These are phyloP conservation scores for Saccharomyces hybrid DNA, from an alignment of 1,139 yeast species.

Conservation along the genomic window DNA sequence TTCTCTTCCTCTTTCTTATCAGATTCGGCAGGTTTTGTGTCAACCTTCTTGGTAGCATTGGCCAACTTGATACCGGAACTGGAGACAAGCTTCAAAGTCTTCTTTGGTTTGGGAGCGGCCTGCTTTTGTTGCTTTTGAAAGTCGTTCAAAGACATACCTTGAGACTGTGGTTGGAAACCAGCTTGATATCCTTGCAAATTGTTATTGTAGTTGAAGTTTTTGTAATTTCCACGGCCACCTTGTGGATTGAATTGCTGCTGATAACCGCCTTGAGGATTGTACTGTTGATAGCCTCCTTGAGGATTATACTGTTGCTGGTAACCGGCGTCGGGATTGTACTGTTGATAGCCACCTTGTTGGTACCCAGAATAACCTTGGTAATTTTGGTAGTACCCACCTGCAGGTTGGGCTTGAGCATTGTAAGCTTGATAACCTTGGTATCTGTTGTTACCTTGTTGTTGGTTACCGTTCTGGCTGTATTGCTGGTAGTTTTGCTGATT, in stretches of 20 bases:
- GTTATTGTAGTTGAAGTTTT: slow-evolving; percentile 17
- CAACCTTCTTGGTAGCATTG: slow-evolving; percentile 44
- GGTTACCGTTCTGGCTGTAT: slow-evolving; percentile 28
- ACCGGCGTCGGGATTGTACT: slow-evolving; percentile 18
- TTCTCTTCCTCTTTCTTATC: slow-evolving; percentile 18
- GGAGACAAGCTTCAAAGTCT: slow-evolving; percentile 56
- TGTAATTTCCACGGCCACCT: slow-evolving; percentile 14
- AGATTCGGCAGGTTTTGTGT: slow-evolving; percentile 29
- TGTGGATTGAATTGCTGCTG: slow-evolving; percentile 18
- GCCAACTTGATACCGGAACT: slow-evolving; percentile 64
- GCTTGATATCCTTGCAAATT: slow-evolving; percentile 21
- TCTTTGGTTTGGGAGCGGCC: slow-evolving; percentile 45
- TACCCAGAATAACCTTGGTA: slow-evolving; percentile 20
- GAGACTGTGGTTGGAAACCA: slow-evolving; percentile 33
- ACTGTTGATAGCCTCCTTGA: slow-evolving; percentile 15
- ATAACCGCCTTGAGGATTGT: slow-evolving; percentile 19
- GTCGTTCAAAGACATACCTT: slow-evolving; percentile 82
- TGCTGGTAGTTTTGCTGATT: slow-evolving; percentile 34
- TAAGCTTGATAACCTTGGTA: slow-evolving; percentile 26
- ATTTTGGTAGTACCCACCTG: slow-evolving; percentile 24
- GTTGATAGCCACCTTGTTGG: slow-evolving; percentile 21
- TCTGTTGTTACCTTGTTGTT: slow-evolving; percentile 26
- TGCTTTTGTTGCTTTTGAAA: slow-evolving; percentile 47
- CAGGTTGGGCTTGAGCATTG: slow-evolving; percentile 16
- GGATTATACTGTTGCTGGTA: slow-evolving; percentile 18